Percentiles rank a stretch among this genome's conserved stretches.
These are phyloP conservation scores for Naematelia encephala DNA, from an alignment of 768 basidiomycete genomes.

Conservation along the genomic window DNA sequence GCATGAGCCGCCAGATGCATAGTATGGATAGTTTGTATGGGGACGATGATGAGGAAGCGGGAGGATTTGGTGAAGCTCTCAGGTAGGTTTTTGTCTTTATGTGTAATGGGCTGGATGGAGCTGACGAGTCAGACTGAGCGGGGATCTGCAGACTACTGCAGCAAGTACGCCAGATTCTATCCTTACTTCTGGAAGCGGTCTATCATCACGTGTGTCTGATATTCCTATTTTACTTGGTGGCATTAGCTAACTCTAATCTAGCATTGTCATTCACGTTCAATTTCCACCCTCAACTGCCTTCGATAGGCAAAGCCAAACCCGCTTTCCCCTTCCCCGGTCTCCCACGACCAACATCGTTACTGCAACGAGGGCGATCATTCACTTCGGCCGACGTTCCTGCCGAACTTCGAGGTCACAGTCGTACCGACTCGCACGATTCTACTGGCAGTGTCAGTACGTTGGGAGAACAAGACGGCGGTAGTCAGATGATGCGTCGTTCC, in stretches of 20 bases:
- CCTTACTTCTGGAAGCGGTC: slow-evolving; percentile 1
- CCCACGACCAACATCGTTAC: slow-evolving; percentile 14
- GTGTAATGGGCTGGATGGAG: no score
- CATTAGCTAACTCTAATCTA: not conserved
- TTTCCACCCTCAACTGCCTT: slow-evolving; percentile 7
- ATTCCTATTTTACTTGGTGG: not conserved
- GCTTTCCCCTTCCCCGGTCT: not conserved
- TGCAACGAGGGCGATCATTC: slow-evolving; percentile 3
- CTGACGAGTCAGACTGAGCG: slow-evolving; percentile 5
- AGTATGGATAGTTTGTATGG: slow-evolving; percentile 15
- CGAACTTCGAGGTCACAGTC: not conserved
- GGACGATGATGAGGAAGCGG: slow-evolving; percentile 3
- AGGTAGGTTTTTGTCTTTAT: slow-evolving; percentile 7
- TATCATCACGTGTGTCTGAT: slow-evolving; percentile 17
- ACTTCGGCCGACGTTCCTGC: slow-evolving; percentile 5
- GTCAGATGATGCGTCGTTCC: not conserved
- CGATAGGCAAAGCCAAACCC: not conserved
- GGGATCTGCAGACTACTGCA: not conserved
- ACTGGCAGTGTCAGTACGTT: not conserved
- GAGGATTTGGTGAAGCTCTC: slow-evolving; percentile 9
- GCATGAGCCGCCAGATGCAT: slow-evolving; percentile 17
- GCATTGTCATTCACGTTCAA: slow-evolving; percentile 15
- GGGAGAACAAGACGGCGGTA: not conserved
- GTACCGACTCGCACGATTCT: not conserved
- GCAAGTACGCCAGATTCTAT: not conserved